Evolutionary conservation across 441 rosid genomes (phyloP), one percentile per base, ranked within the genome.

Genomic region (Syzygium malaccense): DNA sequence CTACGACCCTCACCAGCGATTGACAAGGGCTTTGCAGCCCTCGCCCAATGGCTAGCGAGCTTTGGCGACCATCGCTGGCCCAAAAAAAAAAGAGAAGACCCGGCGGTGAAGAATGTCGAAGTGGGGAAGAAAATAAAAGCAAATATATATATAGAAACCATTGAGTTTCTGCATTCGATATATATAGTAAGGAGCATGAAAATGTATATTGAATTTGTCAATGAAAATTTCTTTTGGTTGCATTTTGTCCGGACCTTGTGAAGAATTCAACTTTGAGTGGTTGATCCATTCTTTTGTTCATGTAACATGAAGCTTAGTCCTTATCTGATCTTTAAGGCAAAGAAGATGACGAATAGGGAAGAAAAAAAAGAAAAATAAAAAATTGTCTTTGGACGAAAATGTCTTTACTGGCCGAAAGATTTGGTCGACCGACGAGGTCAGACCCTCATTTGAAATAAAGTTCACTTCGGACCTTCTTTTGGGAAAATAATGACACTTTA

Each of bases 131-230:
- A 83, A 55, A 64, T 60, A 53, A 88, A 79, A 64, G 32, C 51
- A n/a, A 64, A 45, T 71, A 28, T 28, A 88, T 92, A 88, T 85
- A 89, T 90, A 91, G 93, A 92, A 90, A 83, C 91, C 90, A 87
- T 91, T 91, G 88, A 80, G 91, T 92, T 92, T 91, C 88, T 89
- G 90, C 86, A 51, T 86, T 91, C 88, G 88, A 33, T 89, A 94
- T 92, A 91, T 96, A 96, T 96, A 96, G 97, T 91, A 88, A 84
- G 88, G 92, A 92, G 91, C 87, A 90, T 89, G 89, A 86, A 71
- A 90, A 93, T 91, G 92, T 89, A 88, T 92, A 93, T 88, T 93
- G 92, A 92, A 93, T 93, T 89, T 87, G 89, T 91, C 90, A 9
- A 55, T 32, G 90, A 94, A 93, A 92, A 93, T 93, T 95, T 93